Percentiles rank a stretch among this genome's conserved stretches.
Conservation (phyloP, 306 rosid genomes). For the Trichosanthes truncata region DNA sequence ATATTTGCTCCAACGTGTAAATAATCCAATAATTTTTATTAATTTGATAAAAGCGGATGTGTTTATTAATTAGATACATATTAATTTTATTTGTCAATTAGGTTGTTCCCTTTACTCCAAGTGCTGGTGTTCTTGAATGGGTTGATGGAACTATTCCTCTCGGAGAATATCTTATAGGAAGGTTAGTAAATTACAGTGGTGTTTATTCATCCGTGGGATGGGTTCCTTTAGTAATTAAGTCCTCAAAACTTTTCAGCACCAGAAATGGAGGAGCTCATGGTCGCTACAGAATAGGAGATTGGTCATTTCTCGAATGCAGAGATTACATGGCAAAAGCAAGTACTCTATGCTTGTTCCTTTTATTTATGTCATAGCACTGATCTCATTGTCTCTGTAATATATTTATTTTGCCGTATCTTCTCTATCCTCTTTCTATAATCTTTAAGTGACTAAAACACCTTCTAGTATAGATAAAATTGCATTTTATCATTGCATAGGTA, state of each 20-base stretch:
- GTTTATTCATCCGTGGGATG: conserved; percentile 1
- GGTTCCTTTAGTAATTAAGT: neutral
- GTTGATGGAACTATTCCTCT: conserved; percentile 88
- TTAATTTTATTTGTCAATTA: conserved; percentile 16
- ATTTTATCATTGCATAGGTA: neutral
- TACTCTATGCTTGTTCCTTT: neutral
- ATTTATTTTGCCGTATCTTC: neutral
- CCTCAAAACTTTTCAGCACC: conserved; percentile 34
- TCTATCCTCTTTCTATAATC: neutral
- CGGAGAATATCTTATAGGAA: conserved; percentile 85
- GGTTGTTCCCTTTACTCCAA: conserved; percentile 98
- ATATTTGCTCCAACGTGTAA: neutral
- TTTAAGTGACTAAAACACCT: neutral
- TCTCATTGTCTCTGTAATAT: neutral
- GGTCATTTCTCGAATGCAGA: conserved; percentile 74
- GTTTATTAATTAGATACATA: neutral
- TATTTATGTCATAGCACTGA: neutral
- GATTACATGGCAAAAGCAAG: conserved; percentile 70
- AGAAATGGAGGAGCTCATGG: conserved; percentile 90
- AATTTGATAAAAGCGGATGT: neutral
- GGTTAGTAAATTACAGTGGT: conserved; percentile 36
- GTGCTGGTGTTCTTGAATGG: conserved; percentile 99
- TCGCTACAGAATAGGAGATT: conserved; percentile 73
- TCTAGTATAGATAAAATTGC: neutral
- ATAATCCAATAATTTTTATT: neutral